phyloP scores from a whole-genome alignment of 176 grass and related monocot species.

The Oryza glumipatula region DNA sequence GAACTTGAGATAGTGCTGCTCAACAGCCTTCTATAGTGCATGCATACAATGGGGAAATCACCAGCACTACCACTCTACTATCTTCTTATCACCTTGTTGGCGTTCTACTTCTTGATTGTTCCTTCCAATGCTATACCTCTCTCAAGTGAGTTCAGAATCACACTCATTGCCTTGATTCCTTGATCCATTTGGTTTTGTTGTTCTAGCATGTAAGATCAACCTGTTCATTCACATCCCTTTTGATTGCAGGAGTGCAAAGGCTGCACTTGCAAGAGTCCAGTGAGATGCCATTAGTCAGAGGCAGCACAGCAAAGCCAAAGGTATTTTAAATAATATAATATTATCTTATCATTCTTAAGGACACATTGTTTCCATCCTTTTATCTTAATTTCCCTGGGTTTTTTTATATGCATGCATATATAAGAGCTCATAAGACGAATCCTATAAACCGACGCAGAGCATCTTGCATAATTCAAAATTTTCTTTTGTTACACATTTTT shows the following conservation, averaged over 20 bases:
- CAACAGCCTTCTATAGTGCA: not conserved
- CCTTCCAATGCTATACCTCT: conserved; percentile 56
- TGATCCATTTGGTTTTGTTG: not conserved
- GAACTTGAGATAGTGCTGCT: not conserved
- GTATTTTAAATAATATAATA: conserved; percentile 13
- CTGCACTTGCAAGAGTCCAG: conserved; percentile 33
- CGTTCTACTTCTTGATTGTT: conserved; percentile 40
- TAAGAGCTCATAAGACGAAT: not conserved
- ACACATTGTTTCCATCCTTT: not conserved
- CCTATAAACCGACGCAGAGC: not conserved
- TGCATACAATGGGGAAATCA: conserved; percentile 46
- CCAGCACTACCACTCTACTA: conserved; percentile 5
- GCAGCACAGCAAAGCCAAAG: conserved; percentile 36
- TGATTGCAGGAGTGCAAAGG: conserved; percentile 47
- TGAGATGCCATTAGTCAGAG: conserved; percentile 33
- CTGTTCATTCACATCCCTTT: conserved; percentile 22
- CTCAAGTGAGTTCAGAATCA: conserved; percentile 55
- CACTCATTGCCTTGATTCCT: not conserved
- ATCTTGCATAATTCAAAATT: not conserved
- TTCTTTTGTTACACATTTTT: not conserved
- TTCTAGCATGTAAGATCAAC: not conserved
- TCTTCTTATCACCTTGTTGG: conserved; percentile 44
- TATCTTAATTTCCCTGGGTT: not conserved
- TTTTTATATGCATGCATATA: not conserved
- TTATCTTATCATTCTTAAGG: not conserved